Conservation (phyloP, 2,329 filamentous ascomycete species). For the Fonsecaea pugnacius region DNA sequence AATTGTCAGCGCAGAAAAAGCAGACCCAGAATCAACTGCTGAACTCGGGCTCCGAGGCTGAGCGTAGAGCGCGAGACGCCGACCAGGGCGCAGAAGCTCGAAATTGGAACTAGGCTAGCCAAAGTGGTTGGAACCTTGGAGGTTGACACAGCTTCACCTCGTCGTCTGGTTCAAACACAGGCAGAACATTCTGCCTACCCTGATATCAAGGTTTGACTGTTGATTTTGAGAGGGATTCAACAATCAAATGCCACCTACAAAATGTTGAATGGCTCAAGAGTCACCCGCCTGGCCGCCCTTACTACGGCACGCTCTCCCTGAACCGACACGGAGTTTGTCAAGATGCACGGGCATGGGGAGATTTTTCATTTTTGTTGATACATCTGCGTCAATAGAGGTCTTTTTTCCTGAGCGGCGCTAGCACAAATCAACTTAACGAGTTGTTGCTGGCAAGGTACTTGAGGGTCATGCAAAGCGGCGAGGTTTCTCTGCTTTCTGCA, state of each 20-base stretch:
- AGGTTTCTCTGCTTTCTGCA: background rate
- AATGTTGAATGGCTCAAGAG: background rate
- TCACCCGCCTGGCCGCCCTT: background rate
- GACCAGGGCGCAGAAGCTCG: constrained; percentile 50
- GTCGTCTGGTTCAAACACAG: background rate
- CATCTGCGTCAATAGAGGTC: background rate
- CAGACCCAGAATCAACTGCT: constrained; percentile 72
- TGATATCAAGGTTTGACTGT: background rate
- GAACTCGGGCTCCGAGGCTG: constrained; percentile 68
- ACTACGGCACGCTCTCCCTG: background rate
- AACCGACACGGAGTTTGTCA: background rate
- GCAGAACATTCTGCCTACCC: background rate
- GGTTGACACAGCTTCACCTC: background rate
- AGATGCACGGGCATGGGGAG: background rate
- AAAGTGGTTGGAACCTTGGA: background rate
- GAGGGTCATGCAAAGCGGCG: background rate
- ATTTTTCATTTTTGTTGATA: background rate
- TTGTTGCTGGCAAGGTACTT: background rate
- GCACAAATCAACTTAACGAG: background rate
- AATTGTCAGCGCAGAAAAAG: constrained; percentile 75
- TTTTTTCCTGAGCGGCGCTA: background rate
- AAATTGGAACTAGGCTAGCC: constrained; percentile 27
- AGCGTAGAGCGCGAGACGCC: constrained; percentile 68
- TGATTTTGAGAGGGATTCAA: background rate
- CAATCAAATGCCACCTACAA: background rate